These are phyloP conservation scores for Mycena vitilis DNA, from an alignment of 768 basidiomycete species.

Conservation along the genomic window DNA sequence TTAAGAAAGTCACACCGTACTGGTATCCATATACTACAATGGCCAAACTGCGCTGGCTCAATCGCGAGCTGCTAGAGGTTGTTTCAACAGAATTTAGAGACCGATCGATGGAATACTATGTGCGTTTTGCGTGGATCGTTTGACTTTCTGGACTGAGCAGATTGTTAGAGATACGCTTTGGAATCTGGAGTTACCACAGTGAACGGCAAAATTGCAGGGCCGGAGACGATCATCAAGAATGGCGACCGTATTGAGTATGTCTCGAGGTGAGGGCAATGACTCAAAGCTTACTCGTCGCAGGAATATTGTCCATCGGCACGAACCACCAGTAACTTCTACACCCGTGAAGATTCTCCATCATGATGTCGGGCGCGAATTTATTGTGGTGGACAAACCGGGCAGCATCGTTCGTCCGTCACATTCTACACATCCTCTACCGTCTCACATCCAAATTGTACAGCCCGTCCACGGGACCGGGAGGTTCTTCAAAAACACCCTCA, in stretches of 20 bases:
- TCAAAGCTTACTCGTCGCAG: constrained; percentile 51
- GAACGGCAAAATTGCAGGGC: constrained; percentile 87
- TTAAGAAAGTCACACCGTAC: constrained; percentile 88
- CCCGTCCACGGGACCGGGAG: constrained; percentile 94
- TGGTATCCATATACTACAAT: constrained; percentile 95
- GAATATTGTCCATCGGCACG: constrained; percentile 96
- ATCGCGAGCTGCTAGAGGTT: constrained; percentile 88
- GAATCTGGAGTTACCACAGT: constrained; percentile 95
- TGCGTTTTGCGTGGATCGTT: constrained; percentile 52
- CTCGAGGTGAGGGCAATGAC: constrained; percentile 19
- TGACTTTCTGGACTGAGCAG: constrained; percentile 13
- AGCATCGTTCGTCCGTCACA: constrained; percentile 79
- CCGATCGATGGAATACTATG: constrained; percentile 95
- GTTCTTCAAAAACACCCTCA: constrained; percentile 88
- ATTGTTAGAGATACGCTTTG: constrained; percentile 65
- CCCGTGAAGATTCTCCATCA: constrained; percentile 84
- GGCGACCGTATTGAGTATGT: constrained; percentile 93
- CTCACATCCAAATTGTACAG: constrained; percentile 51
- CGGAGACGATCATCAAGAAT: constrained; percentile 82
- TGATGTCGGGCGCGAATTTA: constrained; percentile 83
- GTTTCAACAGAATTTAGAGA: constrained; percentile 96
- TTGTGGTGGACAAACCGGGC: constrained; percentile 97
- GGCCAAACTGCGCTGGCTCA: constrained; percentile 92
- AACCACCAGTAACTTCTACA: constrained; percentile 90
- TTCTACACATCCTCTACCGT: constrained; percentile 25